Evolutionary conservation across 208 protist species (phyloP), one percentile per base, ranked within the genome.

Genomic region (Balamuthia mandrillaris): DNA sequence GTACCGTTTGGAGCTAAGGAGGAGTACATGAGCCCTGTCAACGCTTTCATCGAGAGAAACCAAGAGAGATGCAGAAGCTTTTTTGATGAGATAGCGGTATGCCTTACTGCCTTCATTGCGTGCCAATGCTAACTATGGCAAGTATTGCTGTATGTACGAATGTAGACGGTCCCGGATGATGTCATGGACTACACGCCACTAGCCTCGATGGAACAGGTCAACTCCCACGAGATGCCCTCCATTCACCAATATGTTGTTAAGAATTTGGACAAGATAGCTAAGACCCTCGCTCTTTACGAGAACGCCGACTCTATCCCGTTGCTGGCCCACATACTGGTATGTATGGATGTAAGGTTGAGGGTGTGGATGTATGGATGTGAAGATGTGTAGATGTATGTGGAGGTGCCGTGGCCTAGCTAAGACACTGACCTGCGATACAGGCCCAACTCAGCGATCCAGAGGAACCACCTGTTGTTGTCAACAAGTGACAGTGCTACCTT

Each of bases 1-100:
- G 56, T 84, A 18, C 42, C n/a, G 16, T 84, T 89, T 68, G 66
- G 66, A 12, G n/a, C 65, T 24, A 92, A 92, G 41, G 90, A 92
- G 81, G 56, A 81, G 18, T 92, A 89, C 65, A 92, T 92, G 90
- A 88, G 84, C 3, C 51, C 47, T 16, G 84, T 90, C 54, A 87
- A 89, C 31, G 29, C 60, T 3, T 86, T 92, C 41, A 74, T 90
- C 5, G 75, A 91, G 12, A 84, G 47, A 24, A 90, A 91, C 33
- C 65, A 86, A 0, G 63, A 56, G 1, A 81, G 61, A 35, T 78
- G 84, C 35, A 66, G 84, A 52, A 41, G 35, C 41, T 92, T 86
- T 33, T 90, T 91, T 52, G 90, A 91, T 51, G 75, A 65, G 31
- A 47, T 91, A 10, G 78, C 86, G 37, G 86, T 86, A 84, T 51